phyloP scores from a whole-genome alignment of 257 asterid species.

The Petrea volubilis region DNA sequence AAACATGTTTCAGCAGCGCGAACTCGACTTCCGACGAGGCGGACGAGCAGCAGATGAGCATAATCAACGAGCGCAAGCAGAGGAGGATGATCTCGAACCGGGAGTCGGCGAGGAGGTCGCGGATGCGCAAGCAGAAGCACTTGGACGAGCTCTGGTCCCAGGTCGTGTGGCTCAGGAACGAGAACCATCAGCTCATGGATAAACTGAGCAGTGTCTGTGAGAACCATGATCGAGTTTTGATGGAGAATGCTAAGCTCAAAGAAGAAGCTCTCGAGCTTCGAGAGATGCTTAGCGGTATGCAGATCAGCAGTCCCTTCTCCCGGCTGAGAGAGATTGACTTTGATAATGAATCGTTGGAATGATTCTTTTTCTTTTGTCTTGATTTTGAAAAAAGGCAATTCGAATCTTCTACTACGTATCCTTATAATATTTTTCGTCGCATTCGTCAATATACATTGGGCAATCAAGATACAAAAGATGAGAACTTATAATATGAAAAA shows the following conservation, averaged over 20 bases:
- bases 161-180: constrained; percentile 69
- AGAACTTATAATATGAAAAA: no score
- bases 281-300: constrained; percentile 57
- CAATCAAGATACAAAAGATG: no score
- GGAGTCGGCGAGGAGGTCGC: constrained; percentile 84
- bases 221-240: constrained; percentile 45
- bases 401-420: no score
- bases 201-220: constrained; percentile 61
- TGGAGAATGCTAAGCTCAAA: constrained; percentile 68
- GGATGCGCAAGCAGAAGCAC: constrained; percentile 88
- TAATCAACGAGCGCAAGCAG: constrained; percentile 75
- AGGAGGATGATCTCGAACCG: constrained; percentile 91
- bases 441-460: no score
- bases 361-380: no score
- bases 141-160: constrained; percentile 92
- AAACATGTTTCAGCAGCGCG: constrained; percentile 52
- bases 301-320: constrained; percentile 52
- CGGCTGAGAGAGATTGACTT: constrained; percentile 44
- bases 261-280: constrained; percentile 72
- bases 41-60: constrained; percentile 61
- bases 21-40: constrained; percentile 85
- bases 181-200: constrained; percentile 69
- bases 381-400: no score
- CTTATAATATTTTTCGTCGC: no score
- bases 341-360: no score